A percentile compares a stretch with the other conserved stretches of the same genome.
Conservation (phyloP, 768 basidiomycete species). For the Suillus subalutaceus region DNA sequence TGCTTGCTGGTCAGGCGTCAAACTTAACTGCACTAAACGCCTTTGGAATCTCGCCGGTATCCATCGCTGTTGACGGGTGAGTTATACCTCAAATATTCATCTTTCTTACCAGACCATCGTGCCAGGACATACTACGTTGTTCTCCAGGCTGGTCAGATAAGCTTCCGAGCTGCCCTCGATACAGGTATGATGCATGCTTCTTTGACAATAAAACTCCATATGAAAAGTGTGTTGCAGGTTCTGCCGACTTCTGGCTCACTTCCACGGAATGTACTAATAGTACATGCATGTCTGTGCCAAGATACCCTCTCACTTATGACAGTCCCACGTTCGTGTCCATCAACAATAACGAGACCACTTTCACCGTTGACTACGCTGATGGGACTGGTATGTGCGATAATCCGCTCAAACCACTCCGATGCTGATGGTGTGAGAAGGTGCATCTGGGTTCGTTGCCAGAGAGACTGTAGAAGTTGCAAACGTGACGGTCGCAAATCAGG, state of each 20-base stretch:
- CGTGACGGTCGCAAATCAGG: conserved; percentile 60
- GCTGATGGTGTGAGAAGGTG: conserved; percentile 43
- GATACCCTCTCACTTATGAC: conserved; percentile 67
- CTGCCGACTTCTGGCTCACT: conserved; percentile 67
- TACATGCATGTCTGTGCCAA: conserved; percentile 62
- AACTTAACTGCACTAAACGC: conserved; percentile 29
- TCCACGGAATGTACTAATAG: conserved; percentile 62
- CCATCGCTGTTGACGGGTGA: conserved; percentile 51
- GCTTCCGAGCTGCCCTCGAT: conserved; percentile 71
- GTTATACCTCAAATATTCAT: conserved; percentile 16
- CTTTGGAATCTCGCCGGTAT: conserved; percentile 46
- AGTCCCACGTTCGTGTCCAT: conserved; percentile 68
- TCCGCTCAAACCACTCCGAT: not conserved
- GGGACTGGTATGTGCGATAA: conserved; percentile 55
- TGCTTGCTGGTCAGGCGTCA: conserved; percentile 9
- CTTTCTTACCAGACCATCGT: conserved; percentile 9
- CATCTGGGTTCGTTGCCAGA: conserved; percentile 69
- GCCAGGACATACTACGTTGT: conserved; percentile 69
- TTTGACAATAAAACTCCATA: conserved; percentile 7
- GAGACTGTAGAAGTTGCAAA: conserved; percentile 66
- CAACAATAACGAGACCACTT: conserved; percentile 61
- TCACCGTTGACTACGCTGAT: conserved; percentile 67
- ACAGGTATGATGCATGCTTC: conserved; percentile 57
- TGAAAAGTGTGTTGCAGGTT: not conserved
- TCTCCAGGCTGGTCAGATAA: conserved; percentile 61